Percentiles rank a stretch among this genome's conserved stretches.
These are phyloP conservation scores for Rosa chinensis DNA, from an alignment of 306 rosid genomes.

Conservation along the genomic window DNA sequence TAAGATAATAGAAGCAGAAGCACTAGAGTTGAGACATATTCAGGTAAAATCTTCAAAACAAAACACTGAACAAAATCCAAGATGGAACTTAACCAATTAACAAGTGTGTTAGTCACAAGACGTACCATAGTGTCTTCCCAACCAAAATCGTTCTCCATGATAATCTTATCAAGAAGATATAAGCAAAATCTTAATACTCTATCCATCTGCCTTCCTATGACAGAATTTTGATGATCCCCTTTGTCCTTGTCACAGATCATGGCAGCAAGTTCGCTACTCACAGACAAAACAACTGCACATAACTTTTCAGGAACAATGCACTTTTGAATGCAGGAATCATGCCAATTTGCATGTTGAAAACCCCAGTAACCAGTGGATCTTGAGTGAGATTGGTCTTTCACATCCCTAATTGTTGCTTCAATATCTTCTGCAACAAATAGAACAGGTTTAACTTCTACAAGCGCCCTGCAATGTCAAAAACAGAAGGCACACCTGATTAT, in stretches of 20 bases:
- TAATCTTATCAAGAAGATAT: conserved; percentile 64
- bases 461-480: conserved; percentile 56
- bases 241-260: conserved; percentile 50
- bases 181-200: conserved; percentile 67
- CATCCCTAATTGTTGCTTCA: conserved; percentile 34
- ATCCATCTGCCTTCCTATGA: conserved; percentile 46
- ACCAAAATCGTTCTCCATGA: conserved; percentile 45
- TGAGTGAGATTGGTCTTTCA: conserved; percentile 31
- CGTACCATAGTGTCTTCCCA: conserved; percentile 85
- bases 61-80: neutral
- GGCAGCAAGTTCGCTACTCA: conserved; percentile 52
- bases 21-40: neutral
- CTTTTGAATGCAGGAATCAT: conserved; percentile 69
- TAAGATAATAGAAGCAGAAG: neutral
- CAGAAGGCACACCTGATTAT: neutral
- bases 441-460: conserved; percentile 83
- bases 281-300: conserved; percentile 56
- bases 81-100: neutral
- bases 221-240: conserved; percentile 28
- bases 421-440: conserved; percentile 66
- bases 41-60: neutral
- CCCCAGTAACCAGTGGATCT: conserved; percentile 49
- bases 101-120: conserved; percentile 9
- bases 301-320: conserved; percentile 63
- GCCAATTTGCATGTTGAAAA: conserved; percentile 72